Evolutionary conservation across 2,329 filamentous ascomycete genomes (phyloP), one percentile per base, ranked within the genome.

Genomic region (Verticillium nubilum): DNA sequence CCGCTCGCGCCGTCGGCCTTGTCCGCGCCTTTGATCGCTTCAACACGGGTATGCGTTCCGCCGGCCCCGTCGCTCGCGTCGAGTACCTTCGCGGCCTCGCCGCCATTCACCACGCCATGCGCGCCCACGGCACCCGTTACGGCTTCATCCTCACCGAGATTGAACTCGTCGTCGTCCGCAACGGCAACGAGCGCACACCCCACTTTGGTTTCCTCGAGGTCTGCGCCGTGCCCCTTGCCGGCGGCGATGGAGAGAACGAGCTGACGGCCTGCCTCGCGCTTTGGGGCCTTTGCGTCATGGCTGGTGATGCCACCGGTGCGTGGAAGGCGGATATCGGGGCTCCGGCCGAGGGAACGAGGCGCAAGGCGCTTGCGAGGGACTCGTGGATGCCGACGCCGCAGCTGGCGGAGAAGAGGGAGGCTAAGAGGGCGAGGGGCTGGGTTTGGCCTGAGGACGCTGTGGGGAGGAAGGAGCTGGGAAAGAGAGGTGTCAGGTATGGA

Each of bases 91-190:
- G 90, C 56, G 91, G 91, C 1, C 85, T 98, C 5, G 83, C 92
- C 0, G 91, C 96, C 67, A 80, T 97, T 52, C 94, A 98, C 75
- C 86, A 91, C 70, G 87, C 88, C 69, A 97, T 97, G 92, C 92
- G 94, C 73, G 92, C 96, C 76, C 91, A 97, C 76, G 87, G 88
- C 65, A 96, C 91, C 71, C 88, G 94, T 61, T 98, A 97, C 73
- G 94, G 94, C 58, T 98, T 97, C 80, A 94, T 98, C 73, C 86
- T 97, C 70, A 97, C 92, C 1, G 94, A 97, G 76, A 97, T 97
- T 67, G 94, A 98, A 76, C 86, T 97, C 9, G 88, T 97, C 42
- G 87, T 95, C 67, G 92, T 97, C 1, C 91, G 93, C 68, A 91
- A 90, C 65, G 92, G 93, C 57, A 84, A 72, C 66, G 88, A 82